A percentile compares a stretch with the other conserved stretches of the same genome.
These are phyloP conservation scores for Tolypocladium cylindrosporum DNA, from an alignment of 2,329 filamentous ascomycete genomes.

Conservation along the genomic window DNA sequence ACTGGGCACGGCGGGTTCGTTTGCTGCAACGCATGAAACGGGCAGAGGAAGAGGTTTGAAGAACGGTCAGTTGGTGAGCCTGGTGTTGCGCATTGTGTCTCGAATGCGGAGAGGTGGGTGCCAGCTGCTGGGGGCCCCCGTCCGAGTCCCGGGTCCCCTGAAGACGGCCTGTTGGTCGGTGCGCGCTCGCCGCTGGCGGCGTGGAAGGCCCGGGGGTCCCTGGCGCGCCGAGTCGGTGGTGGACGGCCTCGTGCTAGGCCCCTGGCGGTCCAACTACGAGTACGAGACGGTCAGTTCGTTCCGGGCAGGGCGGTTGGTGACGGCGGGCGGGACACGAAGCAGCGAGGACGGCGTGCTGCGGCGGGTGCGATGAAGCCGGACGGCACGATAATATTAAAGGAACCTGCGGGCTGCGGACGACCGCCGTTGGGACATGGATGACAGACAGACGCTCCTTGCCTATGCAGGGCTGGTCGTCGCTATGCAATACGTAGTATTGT, in stretches of 20 bases:
- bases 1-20: background rate
- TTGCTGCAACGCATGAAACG: constrained; percentile 1
- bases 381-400: background rate
- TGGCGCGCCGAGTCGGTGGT: background rate
- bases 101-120: constrained; percentile 17
- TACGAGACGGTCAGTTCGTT: background rate
- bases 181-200: background rate
- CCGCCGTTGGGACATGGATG: background rate
- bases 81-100: constrained; percentile 22
- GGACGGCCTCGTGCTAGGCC: background rate
- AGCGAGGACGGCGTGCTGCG: background rate
- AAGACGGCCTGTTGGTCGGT: background rate
- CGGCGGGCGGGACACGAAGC: background rate
- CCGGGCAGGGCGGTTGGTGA: no score
- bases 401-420: background rate
- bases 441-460: background rate
- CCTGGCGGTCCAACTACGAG: background rate
- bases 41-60: constrained; percentile 10
- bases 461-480: background rate
- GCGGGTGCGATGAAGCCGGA: background rate
- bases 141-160: background rate
- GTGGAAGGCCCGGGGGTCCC: background rate
- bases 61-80: constrained; percentile 11
- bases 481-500: background rate
- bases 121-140: constrained; percentile 10